Evolutionary conservation across 202 grass and related monocot genomes (phyloP), one percentile per base, ranked within the genome.

Genomic region (Zoysia matrella): DNA sequence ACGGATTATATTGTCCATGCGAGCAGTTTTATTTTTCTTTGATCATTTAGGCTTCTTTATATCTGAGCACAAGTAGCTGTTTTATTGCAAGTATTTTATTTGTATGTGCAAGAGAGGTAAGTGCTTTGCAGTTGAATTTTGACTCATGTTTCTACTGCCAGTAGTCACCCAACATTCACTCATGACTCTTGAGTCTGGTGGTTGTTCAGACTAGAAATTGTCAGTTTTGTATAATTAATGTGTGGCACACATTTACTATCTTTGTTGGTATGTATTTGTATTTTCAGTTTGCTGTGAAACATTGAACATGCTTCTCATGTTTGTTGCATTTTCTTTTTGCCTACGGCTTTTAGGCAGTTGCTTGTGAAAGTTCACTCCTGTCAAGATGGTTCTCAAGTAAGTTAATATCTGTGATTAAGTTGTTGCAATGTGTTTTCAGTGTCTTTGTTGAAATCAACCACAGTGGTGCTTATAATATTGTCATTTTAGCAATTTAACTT

Each of bases 311-410:
- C 40, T 84, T 30, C n/a, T 74, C 22, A 69, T 63, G 47, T 42
- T 80, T 70, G 2, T 65, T 81, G 63, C 69, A 1, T 53, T 39
- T 4, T 52, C 22, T 7, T 8, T 81, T 47, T 43, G 14, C 7
- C 51, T 18, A 2, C 67, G 30, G 6, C 30, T 73, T 79, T 2
- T 30, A 77, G 14, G 72, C 46, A 80, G 76, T 72, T 47, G 6
- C n/a, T 63, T 72, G 57, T 77, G 80, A 55, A 84, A 60, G 69
- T 76, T 62, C 78, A 22, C 22, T 22, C 22, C 22, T 22, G 22
- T 22, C 57, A 87, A 87, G 76, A 90, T 90, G 89, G 89, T 90
- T 84, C 60, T 90, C 60, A 90, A 90, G 89, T 90, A 90, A 75
- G 88, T 83, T 52, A 18, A 57, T 22, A 6, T 11, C 7, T 61